Conservation (phyloP, 257 asterid genomes). For the Henckelia pumila region DNA sequence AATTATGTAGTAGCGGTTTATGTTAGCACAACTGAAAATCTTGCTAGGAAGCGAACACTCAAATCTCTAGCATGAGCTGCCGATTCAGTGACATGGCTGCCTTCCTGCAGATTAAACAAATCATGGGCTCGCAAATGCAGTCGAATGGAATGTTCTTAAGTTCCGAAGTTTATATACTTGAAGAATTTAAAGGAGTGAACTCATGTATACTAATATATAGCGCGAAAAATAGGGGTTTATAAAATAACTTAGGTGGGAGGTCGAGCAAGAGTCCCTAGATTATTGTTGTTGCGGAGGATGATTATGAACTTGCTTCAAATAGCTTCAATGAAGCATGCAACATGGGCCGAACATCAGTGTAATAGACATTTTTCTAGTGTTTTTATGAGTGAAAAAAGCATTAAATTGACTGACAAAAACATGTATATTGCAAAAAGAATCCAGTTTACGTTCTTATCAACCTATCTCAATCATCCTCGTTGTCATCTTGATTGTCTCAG, state of each 20-base stretch:
- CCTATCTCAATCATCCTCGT: slow-evolving; percentile 53
- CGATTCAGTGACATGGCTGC: neutral
- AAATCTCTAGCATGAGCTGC: neutral
- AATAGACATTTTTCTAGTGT: neutral
- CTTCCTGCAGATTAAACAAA: neutral
- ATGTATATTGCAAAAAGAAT: neutral
- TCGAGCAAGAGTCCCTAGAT: neutral
- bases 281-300: neutral
- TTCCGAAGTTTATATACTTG: neutral
- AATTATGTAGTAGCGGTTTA: neutral
- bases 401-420: neutral
- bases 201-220: no score
- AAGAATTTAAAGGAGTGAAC: no score
- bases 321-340: neutral
- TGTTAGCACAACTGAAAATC: neutral
- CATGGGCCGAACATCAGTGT: neutral
- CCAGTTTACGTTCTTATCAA: slow-evolving; percentile 27
- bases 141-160: neutral
- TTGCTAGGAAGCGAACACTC: neutral
- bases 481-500: slow-evolving; percentile 44
- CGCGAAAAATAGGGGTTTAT: neutral
- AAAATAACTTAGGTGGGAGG: neutral
- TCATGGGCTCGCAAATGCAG: no score
- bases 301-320: neutral
- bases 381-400: neutral